Evolutionary conservation across 2,329 filamentous ascomycete genomes (phyloP).

Genomic region (Trichoderma sp.): DNA sequence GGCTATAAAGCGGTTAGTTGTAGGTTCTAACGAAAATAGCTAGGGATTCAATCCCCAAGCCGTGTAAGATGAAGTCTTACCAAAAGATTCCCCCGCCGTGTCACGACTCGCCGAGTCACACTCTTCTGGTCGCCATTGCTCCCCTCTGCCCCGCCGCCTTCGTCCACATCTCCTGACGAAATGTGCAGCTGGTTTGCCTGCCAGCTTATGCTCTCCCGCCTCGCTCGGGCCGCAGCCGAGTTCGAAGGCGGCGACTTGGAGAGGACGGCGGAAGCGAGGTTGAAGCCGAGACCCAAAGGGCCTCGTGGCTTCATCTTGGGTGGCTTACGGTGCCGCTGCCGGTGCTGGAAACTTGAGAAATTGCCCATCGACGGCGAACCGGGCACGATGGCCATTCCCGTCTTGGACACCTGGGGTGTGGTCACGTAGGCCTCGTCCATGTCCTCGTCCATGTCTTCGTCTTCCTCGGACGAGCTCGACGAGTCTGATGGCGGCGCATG

Average conservation of each 20-base stretch:
- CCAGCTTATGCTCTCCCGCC: constrained; percentile 86
- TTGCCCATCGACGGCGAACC: constrained; percentile 73
- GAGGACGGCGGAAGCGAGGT: constrained; percentile 47
- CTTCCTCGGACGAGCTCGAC: constrained; percentile 72
- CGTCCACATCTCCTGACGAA: constrained; percentile 68
- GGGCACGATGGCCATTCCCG: constrained; percentile 50
- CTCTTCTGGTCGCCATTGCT: constrained; percentile 64
- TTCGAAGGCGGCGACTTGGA: constrained; percentile 74
- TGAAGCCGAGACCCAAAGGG: constrained; percentile 55
- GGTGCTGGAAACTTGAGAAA: constrained; percentile 80
- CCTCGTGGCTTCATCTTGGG: constrained; percentile 58
- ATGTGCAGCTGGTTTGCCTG: constrained; percentile 88
- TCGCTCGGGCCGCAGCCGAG: constrained; percentile 49
- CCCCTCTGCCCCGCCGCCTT: constrained; percentile 51
- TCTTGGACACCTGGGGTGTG: constrained; percentile 76
- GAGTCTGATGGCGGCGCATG: constrained; percentile 75
- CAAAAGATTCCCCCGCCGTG: constrained; percentile 83
- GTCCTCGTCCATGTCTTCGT: constrained; percentile 71
- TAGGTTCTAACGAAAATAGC: constrained; percentile 35
- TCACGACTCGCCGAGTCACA: constrained; percentile 81
- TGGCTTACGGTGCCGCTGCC: constrained; percentile 72
- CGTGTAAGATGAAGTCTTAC: constrained; percentile 53
- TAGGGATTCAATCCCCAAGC: not conserved
- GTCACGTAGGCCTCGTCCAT: constrained; percentile 79
- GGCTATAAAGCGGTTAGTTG: constrained; percentile 57